A percentile compares a stretch with the other conserved stretches of the same genome.
phyloP scores from a whole-genome alignment of 148 eudicot species.

The Spergularia marina region DNA sequence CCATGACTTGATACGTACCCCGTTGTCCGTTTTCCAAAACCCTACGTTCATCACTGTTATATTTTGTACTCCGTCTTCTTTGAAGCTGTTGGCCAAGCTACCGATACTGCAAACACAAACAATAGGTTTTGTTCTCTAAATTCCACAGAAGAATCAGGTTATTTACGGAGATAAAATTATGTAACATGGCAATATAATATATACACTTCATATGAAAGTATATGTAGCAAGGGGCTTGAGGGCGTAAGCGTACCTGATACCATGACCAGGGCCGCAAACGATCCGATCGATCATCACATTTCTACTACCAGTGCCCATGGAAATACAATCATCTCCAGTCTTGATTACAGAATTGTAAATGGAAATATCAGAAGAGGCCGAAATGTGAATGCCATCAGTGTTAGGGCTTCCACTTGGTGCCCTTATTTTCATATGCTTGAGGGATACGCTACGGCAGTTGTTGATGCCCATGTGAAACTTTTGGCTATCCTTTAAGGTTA shows the following conservation, averaged over 20 bases:
- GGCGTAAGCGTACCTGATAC: conserved; percentile 48
- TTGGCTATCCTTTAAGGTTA: conserved; percentile 50
- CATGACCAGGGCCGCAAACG: conserved; percentile 74
- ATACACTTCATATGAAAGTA: too few species aligned
- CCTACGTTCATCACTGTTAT: conserved; percentile 38
- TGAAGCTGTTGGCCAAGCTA: conserved; percentile 40
- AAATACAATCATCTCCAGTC: conserved; percentile 65
- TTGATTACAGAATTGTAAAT: conserved; percentile 30
- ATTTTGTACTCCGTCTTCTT: conserved; percentile 51
- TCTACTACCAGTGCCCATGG: conserved; percentile 50
- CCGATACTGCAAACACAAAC: conserved; percentile 39
- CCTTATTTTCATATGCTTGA: conserved; percentile 31
- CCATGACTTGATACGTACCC: conserved; percentile 59
- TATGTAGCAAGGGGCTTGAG: too few species aligned
- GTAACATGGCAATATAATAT: too few species aligned
- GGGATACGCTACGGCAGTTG: conserved; percentile 32
- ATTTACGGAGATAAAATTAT: too few species aligned
- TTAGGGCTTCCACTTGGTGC: conserved; percentile 66
- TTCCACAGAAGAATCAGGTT: too few species aligned
- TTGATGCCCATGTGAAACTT: conserved; percentile 37
- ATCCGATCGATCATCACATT: conserved; percentile 39
- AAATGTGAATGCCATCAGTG: conserved; percentile 62
- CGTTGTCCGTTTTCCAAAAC: conserved; percentile 42
- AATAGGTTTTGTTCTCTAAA: too few species aligned
- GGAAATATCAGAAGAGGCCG: conserved; percentile 33